Conservation (phyloP, 495 filamentous ascomycete genomes). For the Podospora fimiseda region DNA sequence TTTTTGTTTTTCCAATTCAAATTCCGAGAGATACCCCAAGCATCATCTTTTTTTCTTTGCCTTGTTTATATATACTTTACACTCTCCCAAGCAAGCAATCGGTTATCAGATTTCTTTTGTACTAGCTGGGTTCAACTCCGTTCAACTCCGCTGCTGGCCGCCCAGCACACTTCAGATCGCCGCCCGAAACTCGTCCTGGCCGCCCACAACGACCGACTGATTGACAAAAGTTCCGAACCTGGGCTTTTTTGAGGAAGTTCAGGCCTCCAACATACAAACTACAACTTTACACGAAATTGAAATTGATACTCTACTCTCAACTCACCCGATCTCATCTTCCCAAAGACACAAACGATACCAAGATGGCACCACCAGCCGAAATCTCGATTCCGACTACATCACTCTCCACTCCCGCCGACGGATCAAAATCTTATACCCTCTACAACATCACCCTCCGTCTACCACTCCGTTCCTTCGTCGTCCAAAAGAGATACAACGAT, state of each 20-base stretch:
- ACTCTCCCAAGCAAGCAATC: background rate
- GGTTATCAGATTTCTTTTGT: too few species aligned
- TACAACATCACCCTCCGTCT: conserved; percentile 89
- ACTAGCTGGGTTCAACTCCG: too few species aligned
- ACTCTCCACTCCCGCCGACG: conserved; percentile 42
- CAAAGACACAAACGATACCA: background rate
- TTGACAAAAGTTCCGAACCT: too few species aligned
- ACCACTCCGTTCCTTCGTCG: conserved; percentile 77
- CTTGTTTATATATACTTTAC: background rate
- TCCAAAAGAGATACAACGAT: conserved; percentile 93
- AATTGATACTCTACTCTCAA: background rate
- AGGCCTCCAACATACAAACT: too few species aligned
- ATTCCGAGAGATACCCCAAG: too few species aligned
- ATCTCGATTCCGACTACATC: conserved; percentile 76
- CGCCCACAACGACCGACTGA: too few species aligned
- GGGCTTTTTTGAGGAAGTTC: too few species aligned
- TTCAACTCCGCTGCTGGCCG: too few species aligned
- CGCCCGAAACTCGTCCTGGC: too few species aligned
- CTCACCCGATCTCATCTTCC: background rate
- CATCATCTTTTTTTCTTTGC: too few species aligned
- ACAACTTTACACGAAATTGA: too few species aligned
- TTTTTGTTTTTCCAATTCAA: background rate
- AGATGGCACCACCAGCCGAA: conserved; percentile 70
- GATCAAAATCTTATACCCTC: conserved; percentile 71
- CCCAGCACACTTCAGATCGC: too few species aligned